Percentiles rank a stretch among this genome's conserved stretches.
Conservation (phyloP, 192 early-diverging fungal genomes). For the Chytriomyces hyalinus region DNA sequence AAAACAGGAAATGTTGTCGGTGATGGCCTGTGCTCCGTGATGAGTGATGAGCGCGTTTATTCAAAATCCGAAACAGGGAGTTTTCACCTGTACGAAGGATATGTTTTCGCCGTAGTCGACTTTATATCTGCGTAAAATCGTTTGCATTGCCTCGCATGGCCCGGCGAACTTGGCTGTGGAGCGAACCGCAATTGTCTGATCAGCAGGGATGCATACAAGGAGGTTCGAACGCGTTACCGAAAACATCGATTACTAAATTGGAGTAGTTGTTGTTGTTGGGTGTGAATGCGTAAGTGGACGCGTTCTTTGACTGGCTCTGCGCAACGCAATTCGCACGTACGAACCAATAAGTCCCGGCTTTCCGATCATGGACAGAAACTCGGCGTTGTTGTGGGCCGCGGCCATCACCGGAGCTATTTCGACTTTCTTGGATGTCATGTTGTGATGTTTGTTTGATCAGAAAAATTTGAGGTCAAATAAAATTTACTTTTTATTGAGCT, state of each 20-base stretch:
- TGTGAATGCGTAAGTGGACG: too few relatives aligned
- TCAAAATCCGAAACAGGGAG: not conserved
- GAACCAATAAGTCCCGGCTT: conserved; percentile 40
- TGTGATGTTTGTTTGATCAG: too few relatives aligned
- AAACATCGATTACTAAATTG: too few relatives aligned
- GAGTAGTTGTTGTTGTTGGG: too few relatives aligned
- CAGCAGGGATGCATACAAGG: not conserved
- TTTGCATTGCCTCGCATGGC: conserved; percentile 63
- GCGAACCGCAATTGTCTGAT: not conserved
- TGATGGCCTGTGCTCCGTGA: conserved; percentile 50
- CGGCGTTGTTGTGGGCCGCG: conserved; percentile 30
- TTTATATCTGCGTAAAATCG: conserved; percentile 65
- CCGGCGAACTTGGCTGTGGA: conserved; percentile 59
- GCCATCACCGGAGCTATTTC: not conserved
- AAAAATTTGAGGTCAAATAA: too few relatives aligned
- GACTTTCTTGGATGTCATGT: not conserved
- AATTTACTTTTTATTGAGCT: too few relatives aligned
- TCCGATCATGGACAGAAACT: conserved; percentile 34
- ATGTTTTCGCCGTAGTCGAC: conserved; percentile 59
- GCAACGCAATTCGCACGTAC: too few relatives aligned
- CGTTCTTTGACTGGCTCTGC: too few relatives aligned
- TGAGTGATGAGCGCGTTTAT: not conserved
- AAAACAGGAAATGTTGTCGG: conserved; percentile 55
- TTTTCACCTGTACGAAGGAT: conserved; percentile 51
- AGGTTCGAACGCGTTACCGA: too few relatives aligned